These are phyloP conservation scores for Truncatella angustata DNA, from an alignment of 2,329 filamentous ascomycete genomes.

Conservation along the genomic window DNA sequence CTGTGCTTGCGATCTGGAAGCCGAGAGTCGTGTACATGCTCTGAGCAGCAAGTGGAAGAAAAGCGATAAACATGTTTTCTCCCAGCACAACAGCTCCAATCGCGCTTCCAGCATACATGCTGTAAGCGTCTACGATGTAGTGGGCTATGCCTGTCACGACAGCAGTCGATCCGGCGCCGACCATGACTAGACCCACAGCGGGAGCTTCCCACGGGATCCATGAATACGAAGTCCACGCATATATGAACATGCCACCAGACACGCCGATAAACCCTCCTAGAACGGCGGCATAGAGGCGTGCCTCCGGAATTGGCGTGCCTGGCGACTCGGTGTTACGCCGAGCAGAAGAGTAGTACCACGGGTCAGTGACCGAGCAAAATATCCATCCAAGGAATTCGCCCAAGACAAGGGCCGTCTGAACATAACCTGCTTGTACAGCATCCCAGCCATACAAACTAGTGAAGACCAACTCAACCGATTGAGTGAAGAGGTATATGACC, in stretches of 20 bases:
- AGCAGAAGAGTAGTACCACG: slow-evolving; percentile 39
- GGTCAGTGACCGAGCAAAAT: slow-evolving; percentile 19
- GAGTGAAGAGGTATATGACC: slow-evolving; percentile 23
- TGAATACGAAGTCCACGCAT: slow-evolving; percentile 46
- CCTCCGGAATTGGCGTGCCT: slow-evolving; percentile 21
- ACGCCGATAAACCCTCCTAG: slow-evolving; percentile 3
- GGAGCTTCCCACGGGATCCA: slow-evolving; percentile 45
- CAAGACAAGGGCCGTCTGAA: background rate
- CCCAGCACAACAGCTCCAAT: slow-evolving; percentile 45
- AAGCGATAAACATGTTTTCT: slow-evolving; percentile 47
- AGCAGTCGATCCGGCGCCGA: slow-evolving; percentile 47
- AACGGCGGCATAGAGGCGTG: slow-evolving; percentile 3
- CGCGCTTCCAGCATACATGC: slow-evolving; percentile 46
- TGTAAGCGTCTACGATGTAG: slow-evolving; percentile 50
- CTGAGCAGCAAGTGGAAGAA: slow-evolving; percentile 21
- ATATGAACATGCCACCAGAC: slow-evolving; percentile 46
- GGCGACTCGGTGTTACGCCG: slow-evolving; percentile 32
- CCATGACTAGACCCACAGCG: slow-evolving; percentile 42
- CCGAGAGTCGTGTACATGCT: slow-evolving; percentile 46
- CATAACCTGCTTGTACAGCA: slow-evolving; percentile 9
- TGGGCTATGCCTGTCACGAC: slow-evolving; percentile 43
- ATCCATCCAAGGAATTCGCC: slow-evolving; percentile 12
- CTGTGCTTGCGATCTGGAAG: slow-evolving; percentile 46
- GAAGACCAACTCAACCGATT: slow-evolving; percentile 21
- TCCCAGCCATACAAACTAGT: slow-evolving; percentile 18